These are phyloP conservation scores for Ogataea ganodermae DNA, from an alignment of 805 yeast genomes.

Conservation along the genomic window DNA sequence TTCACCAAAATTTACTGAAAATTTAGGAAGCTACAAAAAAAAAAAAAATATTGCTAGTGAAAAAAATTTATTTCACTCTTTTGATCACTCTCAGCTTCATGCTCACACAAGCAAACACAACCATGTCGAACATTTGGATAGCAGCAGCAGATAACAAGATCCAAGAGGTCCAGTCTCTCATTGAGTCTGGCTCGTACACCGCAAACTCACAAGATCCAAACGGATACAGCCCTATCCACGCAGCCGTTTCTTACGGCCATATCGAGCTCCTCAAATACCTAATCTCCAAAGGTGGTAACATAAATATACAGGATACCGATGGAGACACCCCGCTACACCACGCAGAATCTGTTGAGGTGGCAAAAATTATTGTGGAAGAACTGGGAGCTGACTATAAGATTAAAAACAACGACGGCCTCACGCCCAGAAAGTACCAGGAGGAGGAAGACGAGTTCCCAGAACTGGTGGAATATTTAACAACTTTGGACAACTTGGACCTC, in stretches of 20 bases:
- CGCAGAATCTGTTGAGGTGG: constrained; percentile 70
- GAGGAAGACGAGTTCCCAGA: constrained; percentile 89
- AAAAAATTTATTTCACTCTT: background rate
- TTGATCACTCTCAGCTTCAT: background rate
- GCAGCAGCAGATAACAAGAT: constrained; percentile 87
- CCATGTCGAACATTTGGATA: constrained; percentile 75
- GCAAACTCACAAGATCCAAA: constrained; percentile 84
- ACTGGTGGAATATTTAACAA: constrained; percentile 60
- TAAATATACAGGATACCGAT: constrained; percentile 80
- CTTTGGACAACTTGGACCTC: constrained; percentile 33
- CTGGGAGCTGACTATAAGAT: constrained; percentile 65
- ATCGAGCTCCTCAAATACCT: constrained; percentile 61
- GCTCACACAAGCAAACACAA: too few relatives aligned
- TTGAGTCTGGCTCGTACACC: constrained; percentile 52
- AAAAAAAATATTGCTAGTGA: constrained; percentile 2
- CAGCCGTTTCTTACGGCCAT: constrained; percentile 94
- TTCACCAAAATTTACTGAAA: constrained; percentile 9
- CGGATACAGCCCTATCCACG: constrained; percentile 97
- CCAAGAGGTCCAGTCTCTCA: constrained; percentile 54
- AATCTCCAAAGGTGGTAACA: constrained; percentile 66
- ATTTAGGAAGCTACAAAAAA: background rate
- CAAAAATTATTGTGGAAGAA: constrained; percentile 65
- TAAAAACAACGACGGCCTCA: constrained; percentile 73
- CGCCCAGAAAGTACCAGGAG: constrained; percentile 70
- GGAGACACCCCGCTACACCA: constrained; percentile 97